These are phyloP conservation scores for Sarocladium kiliense DNA, from an alignment of 2,329 filamentous ascomycete genomes.

Conservation along the genomic window DNA sequence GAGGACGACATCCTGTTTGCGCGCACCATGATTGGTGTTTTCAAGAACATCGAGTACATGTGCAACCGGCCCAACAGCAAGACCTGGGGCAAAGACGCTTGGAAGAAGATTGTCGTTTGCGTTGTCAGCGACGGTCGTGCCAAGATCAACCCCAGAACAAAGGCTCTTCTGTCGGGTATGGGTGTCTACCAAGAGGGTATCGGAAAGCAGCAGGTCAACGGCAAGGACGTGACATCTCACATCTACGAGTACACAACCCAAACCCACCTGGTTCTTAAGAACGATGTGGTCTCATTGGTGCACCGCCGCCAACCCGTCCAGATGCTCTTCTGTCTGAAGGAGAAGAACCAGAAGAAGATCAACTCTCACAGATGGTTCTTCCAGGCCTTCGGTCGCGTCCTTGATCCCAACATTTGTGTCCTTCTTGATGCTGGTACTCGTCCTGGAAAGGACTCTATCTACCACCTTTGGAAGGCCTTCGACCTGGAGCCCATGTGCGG, in stretches of 20 bases:
- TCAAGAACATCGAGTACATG: slow-evolving; percentile 99
- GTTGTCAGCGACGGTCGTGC: slow-evolving; percentile 94
- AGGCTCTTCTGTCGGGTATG: slow-evolving; percentile 83
- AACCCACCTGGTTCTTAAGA: slow-evolving; percentile 83
- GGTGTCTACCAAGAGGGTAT: slow-evolving; percentile 98
- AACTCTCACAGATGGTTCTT: slow-evolving; percentile 99
- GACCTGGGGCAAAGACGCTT: slow-evolving; percentile 96
- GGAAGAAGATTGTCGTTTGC: slow-evolving; percentile 99
- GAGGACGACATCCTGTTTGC: slow-evolving; percentile 96
- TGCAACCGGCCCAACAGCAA: slow-evolving; percentile 89
- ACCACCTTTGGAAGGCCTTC: slow-evolving; percentile 97
- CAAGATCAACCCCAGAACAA: slow-evolving; percentile 91
- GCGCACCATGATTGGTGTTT: slow-evolving; percentile 90
- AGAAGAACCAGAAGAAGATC: slow-evolving; percentile 99
- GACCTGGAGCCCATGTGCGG: slow-evolving; percentile 97
- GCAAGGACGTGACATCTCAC: slow-evolving; percentile 92
- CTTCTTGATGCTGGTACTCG: slow-evolving; percentile 94
- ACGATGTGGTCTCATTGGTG: slow-evolving; percentile 78
- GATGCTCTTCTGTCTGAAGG: slow-evolving; percentile 96
- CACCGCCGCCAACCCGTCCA: slow-evolving; percentile 87
- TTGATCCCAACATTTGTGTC: slow-evolving; percentile 95
- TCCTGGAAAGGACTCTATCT: slow-evolving; percentile 90
- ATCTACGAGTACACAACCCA: slow-evolving; percentile 95
- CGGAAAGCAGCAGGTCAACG: slow-evolving; percentile 95
- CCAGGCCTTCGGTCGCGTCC: slow-evolving; percentile 85